phyloP scores from a whole-genome alignment of 441 rosid genomes.

The Flueggea neowawraea region DNA sequence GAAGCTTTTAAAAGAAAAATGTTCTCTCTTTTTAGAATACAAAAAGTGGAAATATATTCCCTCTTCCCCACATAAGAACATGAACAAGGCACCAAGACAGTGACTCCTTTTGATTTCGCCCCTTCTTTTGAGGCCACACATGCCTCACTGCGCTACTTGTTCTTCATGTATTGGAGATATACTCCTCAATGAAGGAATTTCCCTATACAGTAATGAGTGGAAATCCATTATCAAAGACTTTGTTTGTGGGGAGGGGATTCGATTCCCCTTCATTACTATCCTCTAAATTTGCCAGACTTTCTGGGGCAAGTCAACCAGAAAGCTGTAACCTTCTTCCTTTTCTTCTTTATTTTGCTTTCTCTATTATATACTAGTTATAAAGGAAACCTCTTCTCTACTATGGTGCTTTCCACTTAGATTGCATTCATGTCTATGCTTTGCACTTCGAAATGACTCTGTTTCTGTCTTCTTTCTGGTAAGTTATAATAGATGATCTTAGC shows the following conservation, averaged over 20 bases:
- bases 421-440: not conserved
- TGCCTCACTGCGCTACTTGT: constrained; percentile 2
- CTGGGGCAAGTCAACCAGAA: constrained; percentile 64
- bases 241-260: constrained; percentile 23
- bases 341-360: not conserved
- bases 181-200: too few species aligned
- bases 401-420: constrained; percentile 38
- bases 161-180: too few species aligned
- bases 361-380: constrained; percentile 4
- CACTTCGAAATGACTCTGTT: too few species aligned
- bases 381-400: constrained; percentile 4
- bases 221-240: not conserved
- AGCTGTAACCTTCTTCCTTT: constrained; percentile 26
- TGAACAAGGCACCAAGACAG: constrained; percentile 37
- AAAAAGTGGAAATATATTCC: constrained; percentile 36
- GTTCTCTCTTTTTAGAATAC: constrained; percentile 35
- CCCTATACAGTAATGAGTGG: too few species aligned
- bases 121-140: constrained; percentile 31
- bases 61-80: constrained; percentile 47
- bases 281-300: constrained; percentile 49
- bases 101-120: constrained; percentile 22
- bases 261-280: constrained; percentile 36
- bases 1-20: constrained; percentile 19
- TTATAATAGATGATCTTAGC: too few species aligned
- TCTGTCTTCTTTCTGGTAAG: too few species aligned